Conservation (phyloP, 352 stramenopile species). For the Pythium plurisporium region DNA sequence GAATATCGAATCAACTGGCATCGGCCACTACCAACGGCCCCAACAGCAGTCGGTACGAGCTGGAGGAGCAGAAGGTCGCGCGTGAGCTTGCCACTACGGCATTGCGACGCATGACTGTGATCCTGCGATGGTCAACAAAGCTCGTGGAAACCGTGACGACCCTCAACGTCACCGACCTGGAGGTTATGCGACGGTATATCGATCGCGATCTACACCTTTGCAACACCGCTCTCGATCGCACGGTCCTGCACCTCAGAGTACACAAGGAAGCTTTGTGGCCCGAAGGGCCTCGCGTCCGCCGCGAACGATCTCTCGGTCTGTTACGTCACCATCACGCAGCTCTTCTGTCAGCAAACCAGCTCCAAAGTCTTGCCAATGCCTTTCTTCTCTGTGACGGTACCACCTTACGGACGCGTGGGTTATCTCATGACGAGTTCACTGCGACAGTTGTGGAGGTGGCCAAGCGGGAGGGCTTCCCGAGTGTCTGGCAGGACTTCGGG, state of each 20-base stretch:
- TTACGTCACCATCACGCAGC: neutral
- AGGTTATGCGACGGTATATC: slow-evolving; percentile 9
- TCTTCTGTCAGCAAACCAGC: neutral
- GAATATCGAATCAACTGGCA: neutral
- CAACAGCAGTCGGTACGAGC: neutral
- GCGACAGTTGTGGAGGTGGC: slow-evolving; percentile 31
- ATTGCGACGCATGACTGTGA: neutral
- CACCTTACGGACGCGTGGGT: neutral
- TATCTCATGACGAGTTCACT: slow-evolving; percentile 29
- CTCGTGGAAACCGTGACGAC: slow-evolving; percentile 1
- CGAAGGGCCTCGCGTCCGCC: neutral
- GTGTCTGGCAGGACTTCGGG: slow-evolving; percentile 29
- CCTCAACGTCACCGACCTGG: neutral
- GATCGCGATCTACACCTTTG: neutral
- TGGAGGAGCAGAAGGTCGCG: neutral
- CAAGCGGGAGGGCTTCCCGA: slow-evolving; percentile 28
- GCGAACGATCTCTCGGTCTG: neutral
- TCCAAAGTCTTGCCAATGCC: neutral
- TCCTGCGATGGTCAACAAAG: slow-evolving; percentile 3
- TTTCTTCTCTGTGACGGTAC: neutral
- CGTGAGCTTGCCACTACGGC: neutral
- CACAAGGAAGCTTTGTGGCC: neutral
- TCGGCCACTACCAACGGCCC: neutral
- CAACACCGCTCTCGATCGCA: slow-evolving; percentile 1
- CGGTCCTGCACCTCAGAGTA: neutral